Evolutionary conservation across 768 basidiomycete genomes (phyloP), one percentile per base, ranked within the genome.

Genomic region (Tulasnella sp.): DNA sequence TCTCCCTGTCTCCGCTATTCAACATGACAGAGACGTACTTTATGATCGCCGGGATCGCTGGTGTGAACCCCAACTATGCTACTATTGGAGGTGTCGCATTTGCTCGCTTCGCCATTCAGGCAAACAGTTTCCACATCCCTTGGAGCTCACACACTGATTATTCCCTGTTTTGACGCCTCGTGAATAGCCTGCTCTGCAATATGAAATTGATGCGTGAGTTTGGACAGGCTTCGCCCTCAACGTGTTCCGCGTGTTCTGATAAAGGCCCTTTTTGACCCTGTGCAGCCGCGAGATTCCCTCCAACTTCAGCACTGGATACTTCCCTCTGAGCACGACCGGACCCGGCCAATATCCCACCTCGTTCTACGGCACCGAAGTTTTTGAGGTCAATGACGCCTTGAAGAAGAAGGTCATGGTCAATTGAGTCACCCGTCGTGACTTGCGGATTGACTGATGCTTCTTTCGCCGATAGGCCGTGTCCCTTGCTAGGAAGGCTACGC

Each of bases 301-400:
- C 8, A 68, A 71, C 56, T 73, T 69, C 66, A 34, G 69, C 2
- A 72, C 73, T 0, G 74, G 74, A 1, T 75, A 73, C 62, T 70
- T 71, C 56, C 66, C 71, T 0, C 68, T 65, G 42, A 72, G 70
- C 2, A 64, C 69, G 22, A 62, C 45, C 24, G 63, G 57, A 5
- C 72, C 72, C 1, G 68, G 65, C 43, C 49, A 66, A 43, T 65
- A 60, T 24, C 71, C 68, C 10, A 59, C 61, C 11, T 48, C 55
- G 27, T 63, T 72, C 24, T 74, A 76, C 63, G 74, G 75, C n/a
- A 75, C 73, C 21, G 74, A 75, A 67, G 71, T 75, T n/a, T 75
- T 71, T 65, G 73, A 75, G 66, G 65, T 76, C 60, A 76, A 75
- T 66, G 73, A 73, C 29, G 70, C 68, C 53, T 67, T 76, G 9